Base-by-base conservation (phyloP, 371 early-diverging fungal species). In the Haplosporangium sp. region DNA sequence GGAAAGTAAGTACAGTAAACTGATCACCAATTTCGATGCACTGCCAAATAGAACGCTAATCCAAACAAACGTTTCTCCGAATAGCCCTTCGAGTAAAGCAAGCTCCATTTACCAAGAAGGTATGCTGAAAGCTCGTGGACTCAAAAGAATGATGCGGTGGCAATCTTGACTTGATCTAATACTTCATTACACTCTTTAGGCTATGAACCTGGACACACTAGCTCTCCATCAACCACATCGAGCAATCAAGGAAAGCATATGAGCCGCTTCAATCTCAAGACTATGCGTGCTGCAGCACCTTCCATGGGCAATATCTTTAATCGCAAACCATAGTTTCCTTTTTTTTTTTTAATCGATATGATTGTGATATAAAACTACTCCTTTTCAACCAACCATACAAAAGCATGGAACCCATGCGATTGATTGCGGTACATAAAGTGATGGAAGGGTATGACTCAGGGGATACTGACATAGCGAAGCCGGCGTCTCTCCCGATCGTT, bases 231-330 rank as follows among this genome's bases (percentile, higher is more conserved):
- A 2, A 6, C 53, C 16, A 58, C 62, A 2, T 47, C 63, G 13
- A 62, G 62, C 43, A 47, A 6, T 52, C 59, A 58, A 50, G 18
- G 45, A 36, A 75, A 75, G 29, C 46, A 48, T 20, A 58, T 47
- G 45, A 58, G 62, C 56, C 68, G 79, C 12, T 79, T 79, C 47
- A 77, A 63, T 43, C 68, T 79, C 54, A 77, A 72, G 62, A 67
- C 60, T 29, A 75, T 75, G 75, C 75, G 75, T 1, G 61, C 62
- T 2, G 75, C 69, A 16, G 75, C 69, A 1, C 75, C 75, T 5
- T 69, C 69, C 41, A 69, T 75, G 69, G 45, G 47, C 47, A 68
- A 60, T n/a, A 54, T 79, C 23, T 77, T 77, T 58, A 43, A 64
- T 11, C 72, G 79, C 52, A 77, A 77, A 58, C 38, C 53, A 42